phyloP scores from a whole-genome alignment of 805 yeast genomes.

The Isabelozyma heimii region DNA sequence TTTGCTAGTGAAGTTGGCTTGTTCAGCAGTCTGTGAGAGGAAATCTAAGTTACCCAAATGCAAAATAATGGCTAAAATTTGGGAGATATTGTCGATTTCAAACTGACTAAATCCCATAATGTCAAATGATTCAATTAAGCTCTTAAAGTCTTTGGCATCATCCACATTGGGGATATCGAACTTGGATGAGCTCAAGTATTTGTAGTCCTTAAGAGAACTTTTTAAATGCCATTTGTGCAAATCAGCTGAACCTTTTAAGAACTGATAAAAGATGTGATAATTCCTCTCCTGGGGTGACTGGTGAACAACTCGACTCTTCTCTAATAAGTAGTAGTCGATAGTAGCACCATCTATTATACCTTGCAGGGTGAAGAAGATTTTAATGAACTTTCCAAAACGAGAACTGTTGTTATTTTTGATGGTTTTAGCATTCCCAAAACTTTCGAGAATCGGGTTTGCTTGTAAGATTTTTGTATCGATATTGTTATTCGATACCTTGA shows the following conservation, averaged over 20 bases:
- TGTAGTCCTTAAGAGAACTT: constrained; percentile 39
- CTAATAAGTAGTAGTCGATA: constrained; percentile 91
- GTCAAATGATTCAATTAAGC: constrained; percentile 63
- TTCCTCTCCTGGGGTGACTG: constrained; percentile 81
- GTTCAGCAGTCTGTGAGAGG: constrained; percentile 64
- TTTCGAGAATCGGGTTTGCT: constrained; percentile 93
- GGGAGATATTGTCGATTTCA: constrained; percentile 60
- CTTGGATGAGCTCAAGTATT: constrained; percentile 58
- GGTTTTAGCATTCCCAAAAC: constrained; percentile 97
- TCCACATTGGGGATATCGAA: constrained; percentile 67
- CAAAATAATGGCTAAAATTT: constrained; percentile 69
- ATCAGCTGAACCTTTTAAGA: constrained; percentile 61
- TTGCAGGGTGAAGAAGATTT: constrained; percentile 65
- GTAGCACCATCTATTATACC: constrained; percentile 83
- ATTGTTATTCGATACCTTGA: constrained; percentile 21
- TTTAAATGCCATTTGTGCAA: constrained; percentile 46
- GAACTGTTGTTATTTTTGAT: constrained; percentile 92
- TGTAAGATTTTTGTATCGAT: constrained; percentile 85
- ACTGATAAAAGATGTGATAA: constrained; percentile 90
- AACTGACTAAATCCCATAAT: constrained; percentile 64
- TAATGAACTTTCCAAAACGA: constrained; percentile 93
- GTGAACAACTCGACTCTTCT: constrained; percentile 85
- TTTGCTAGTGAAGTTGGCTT: constrained; percentile 62
- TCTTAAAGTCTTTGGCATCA: constrained; percentile 66
- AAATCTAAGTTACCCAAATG: constrained; percentile 86